These are phyloP conservation scores for Pseudogymnoascus sp. DNA, from an alignment of 2,329 filamentous ascomycete species.

Conservation along the genomic window DNA sequence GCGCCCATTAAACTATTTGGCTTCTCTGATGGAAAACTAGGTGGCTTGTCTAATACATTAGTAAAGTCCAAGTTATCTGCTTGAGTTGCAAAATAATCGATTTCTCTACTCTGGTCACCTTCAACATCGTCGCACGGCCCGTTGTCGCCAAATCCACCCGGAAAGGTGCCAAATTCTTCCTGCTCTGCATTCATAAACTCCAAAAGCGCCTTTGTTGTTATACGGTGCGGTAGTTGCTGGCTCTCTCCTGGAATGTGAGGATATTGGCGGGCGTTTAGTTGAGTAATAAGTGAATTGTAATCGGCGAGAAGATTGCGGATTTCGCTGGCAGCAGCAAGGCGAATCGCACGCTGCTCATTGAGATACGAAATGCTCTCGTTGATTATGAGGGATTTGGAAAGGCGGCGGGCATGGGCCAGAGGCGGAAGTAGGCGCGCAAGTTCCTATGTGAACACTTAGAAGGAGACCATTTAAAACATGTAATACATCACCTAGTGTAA, in stretches of 20 bases:
- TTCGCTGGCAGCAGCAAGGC: constrained; percentile 13
- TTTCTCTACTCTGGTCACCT: constrained; percentile 1
- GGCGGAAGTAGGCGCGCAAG: constrained; percentile 20
- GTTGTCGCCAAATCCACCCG: constrained; percentile 21
- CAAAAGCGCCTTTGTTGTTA: constrained; percentile 10
- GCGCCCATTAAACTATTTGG: background rate
- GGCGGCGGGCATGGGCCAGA: constrained; percentile 15
- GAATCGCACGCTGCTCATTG: constrained; percentile 14
- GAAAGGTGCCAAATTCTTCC: constrained; percentile 19
- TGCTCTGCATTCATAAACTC: constrained; percentile 13
- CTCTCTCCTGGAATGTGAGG: background rate
- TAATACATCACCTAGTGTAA: background rate
- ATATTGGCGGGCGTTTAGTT: constrained; percentile 10
- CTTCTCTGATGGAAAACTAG: background rate
- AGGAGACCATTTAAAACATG: background rate
- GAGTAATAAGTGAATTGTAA: constrained; percentile 16
- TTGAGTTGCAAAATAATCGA: background rate
- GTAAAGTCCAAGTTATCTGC: background rate
- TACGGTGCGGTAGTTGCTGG: constrained; percentile 7
- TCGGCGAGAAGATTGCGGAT: constrained; percentile 16
- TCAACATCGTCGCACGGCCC: constrained; percentile 12
- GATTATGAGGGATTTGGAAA: constrained; percentile 22
- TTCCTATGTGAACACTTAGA: constrained; percentile 13
- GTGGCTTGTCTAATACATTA: background rate
- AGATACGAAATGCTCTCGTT: constrained; percentile 19